A percentile compares a stretch with the other conserved stretches of the same genome.
These are phyloP conservation scores for Gynandropsis gynandra DNA, from an alignment of 345 rosid species.

Conservation along the genomic window DNA sequence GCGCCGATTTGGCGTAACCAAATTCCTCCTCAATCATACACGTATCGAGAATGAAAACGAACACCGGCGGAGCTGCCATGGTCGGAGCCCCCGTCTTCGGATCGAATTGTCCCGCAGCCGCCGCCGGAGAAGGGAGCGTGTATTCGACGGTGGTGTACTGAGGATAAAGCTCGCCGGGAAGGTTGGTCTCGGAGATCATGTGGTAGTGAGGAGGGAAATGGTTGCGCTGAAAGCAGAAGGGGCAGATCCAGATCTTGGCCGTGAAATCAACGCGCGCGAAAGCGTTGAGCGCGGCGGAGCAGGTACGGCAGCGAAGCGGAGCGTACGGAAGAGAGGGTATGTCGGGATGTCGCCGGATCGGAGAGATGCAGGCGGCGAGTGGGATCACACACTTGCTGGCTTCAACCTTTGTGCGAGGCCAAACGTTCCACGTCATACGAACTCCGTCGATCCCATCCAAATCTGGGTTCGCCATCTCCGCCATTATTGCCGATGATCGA, in stretches of 20 bases:
- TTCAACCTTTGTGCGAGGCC: conserved; percentile 96
- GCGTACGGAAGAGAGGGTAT: conserved; percentile 73
- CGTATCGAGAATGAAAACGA: conserved; percentile 67
- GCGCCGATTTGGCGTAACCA: conserved; percentile 49
- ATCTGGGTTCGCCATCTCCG: conserved; percentile 83
- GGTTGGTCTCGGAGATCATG: conserved; percentile 63
- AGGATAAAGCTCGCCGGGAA: conserved; percentile 78
- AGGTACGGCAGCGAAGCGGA: conserved; percentile 87
- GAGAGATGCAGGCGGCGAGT: conserved; percentile 80
- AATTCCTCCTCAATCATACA: conserved; percentile 87
- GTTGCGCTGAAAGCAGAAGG: conserved; percentile 85
- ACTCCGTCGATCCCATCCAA: conserved; percentile 91
- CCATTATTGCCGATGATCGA: conserved; percentile 29
- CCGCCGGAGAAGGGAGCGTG: conserved; percentile 42
- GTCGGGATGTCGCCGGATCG: conserved; percentile 73
- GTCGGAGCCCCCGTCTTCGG: conserved; percentile 29
- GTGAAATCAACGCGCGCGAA: conserved; percentile 72
- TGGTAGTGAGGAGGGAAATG: conserved; percentile 72
- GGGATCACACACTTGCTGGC: conserved; percentile 99
- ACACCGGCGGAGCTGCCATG: conserved; percentile 37
- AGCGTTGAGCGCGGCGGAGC: conserved; percentile 67
- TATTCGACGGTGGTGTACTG: conserved; percentile 79
- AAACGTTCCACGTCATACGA: conserved; percentile 94
- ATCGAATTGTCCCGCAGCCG: conserved; percentile 38
- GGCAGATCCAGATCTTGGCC: conserved; percentile 99